Evolutionary conservation across 2,329 filamentous ascomycete species (phyloP), one percentile per base, ranked within the genome.

Genomic region (Aspergillus sojae): DNA sequence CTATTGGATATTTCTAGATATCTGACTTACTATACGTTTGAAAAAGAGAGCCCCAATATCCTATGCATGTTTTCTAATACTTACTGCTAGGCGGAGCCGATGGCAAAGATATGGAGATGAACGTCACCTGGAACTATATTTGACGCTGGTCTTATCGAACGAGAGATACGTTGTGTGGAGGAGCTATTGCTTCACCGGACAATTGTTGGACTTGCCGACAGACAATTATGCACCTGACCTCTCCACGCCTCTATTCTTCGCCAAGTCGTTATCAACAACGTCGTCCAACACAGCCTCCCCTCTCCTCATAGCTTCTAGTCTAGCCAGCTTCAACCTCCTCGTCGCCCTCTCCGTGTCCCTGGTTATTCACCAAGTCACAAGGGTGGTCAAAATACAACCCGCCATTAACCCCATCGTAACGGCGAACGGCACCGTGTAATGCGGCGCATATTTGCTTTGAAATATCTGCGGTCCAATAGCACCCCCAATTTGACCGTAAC

Each of bases 401-500:
- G 75, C 80, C 0, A 84, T 77, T 1, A 83, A 71, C 0, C 71
- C 80, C 77, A 83, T 83, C 1, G 82, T 79, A 1, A 78, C 72
- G 0, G 75, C 78, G 64, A 84, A 84, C 0, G 78, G 77, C 3
- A 77, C 70, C 32, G 74, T 77, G 66, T 84, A 84, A n/a, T 76
- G 75, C 1, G 81, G 81, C 9, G 81, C 81, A 58, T 81, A 84
- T 43, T 74, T 74, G 36, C 74, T 77, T 45, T 75, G 71, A 66
- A 84, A 84, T 26, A 84, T 77, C 67, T 84, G 82, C 11, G 82
- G 79, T 0, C 81, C 82, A 12, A 84, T 76, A 1, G 81, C 81
- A 19, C 80, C 81, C 4, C 82, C 82, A 21, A 84, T 82, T 64
- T 84, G 81, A 0, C 82, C 82, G 66, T 84, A 83, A 61, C 78